Evolutionary conservation across 2,329 filamentous ascomycete species (phyloP).

Genomic region (Arachnopeziza araneosa): DNA sequence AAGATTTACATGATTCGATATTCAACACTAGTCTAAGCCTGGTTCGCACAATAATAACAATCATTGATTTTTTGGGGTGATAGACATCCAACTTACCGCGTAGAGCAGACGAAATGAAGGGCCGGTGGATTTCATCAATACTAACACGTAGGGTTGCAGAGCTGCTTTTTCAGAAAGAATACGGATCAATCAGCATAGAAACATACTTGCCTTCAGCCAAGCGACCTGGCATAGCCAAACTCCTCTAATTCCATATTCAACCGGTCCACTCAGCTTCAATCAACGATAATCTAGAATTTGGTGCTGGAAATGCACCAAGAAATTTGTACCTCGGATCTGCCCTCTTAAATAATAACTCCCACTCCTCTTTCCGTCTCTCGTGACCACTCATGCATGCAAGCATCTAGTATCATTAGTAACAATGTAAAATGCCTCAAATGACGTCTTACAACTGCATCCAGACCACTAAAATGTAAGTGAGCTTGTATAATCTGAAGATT

Average conservation of each 20-base stretch:
- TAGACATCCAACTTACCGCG: no score
- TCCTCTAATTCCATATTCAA: background rate
- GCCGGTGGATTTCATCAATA: no score
- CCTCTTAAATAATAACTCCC: slow-evolving; percentile 39
- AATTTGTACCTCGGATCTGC: slow-evolving; percentile 40
- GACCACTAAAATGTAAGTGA: background rate
- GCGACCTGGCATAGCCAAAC: background rate
- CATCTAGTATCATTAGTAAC: slow-evolving; percentile 35
- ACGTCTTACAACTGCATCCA: background rate
- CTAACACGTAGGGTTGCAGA: no score
- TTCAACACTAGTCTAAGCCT: no score
- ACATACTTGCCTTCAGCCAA: no score
- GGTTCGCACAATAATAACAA: no score
- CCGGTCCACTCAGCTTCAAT: background rate
- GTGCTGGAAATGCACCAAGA: slow-evolving; percentile 6
- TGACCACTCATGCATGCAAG: slow-evolving; percentile 46
- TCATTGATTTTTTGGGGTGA: no score
- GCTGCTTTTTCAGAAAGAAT: no score
- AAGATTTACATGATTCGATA: no score
- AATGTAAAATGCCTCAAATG: background rate
- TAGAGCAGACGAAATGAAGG: no score
- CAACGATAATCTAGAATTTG: background rate
- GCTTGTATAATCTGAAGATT: slow-evolving; percentile 21
- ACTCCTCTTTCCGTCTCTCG: slow-evolving; percentile 43
- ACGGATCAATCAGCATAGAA: no score